Evolutionary conservation across 73 alveolate genomes (phyloP), one percentile per base, ranked within the genome.

Genomic region (Paramecium biaurelia): DNA sequence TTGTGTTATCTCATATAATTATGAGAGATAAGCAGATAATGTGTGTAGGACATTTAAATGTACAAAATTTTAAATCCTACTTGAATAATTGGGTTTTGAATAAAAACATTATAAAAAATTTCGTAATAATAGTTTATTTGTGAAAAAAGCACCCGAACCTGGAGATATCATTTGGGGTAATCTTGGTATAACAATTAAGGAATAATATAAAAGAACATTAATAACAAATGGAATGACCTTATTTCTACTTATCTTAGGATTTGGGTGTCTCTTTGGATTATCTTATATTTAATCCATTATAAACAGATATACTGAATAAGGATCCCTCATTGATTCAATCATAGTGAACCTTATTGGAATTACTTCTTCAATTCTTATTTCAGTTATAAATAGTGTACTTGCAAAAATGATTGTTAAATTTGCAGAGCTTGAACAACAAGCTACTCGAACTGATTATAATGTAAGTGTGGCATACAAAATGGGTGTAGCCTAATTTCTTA

Each of bases 141-240:
- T 79, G 11, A 43, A 45, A 26, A 79, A 47, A 12, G 90, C 90
- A 11, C 90, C 90, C 0, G 90, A 79, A 79, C 90, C 90, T 30
- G 90, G 90, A 5, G 90, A 79, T 79, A 47, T 79, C 47, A 79
- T 79, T 20, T 79, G 90, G 90, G 90, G 74, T 2, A 79, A 79
- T 79, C 32, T 79, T 5, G 90, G 90, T 15, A 43, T 43, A 2
- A 47, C 70, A 4, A 63, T 47, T 8, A 30, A n/a, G 7, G 45
- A 41, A 26, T 34, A 79, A 24, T 47, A 30, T 79, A 38, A 45
- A 79, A 79, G 90, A 79, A 43, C 42, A 2, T 24, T 47, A 41
- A 15, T 26, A 47, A 79, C 90, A 0, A 79, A 79, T 47, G 30
- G 45, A 24, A 47, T 79, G 76, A 79, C 90, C 2, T 24, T 79